Evolutionary conservation across 2,329 filamentous ascomycete genomes (phyloP).

Genomic region (Cladophialophora yegresii): DNA sequence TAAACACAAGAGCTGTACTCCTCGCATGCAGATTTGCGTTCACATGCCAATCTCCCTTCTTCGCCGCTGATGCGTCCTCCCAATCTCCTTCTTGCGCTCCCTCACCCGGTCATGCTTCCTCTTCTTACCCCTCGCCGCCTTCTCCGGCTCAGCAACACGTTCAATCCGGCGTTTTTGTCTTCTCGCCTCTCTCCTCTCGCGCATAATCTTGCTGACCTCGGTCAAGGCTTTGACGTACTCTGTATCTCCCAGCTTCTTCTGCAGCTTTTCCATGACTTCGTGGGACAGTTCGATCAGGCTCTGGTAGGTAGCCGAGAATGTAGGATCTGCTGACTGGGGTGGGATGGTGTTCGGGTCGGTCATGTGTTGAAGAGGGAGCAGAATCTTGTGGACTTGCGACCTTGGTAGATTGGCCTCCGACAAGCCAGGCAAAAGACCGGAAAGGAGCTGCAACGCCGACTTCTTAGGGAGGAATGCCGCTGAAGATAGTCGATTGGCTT

Average conservation of each 20-base stretch:
- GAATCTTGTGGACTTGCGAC: constrained; percentile 64
- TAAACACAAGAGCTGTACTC: neutral
- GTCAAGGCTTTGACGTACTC: constrained; percentile 75
- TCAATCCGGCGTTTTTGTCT: constrained; percentile 86
- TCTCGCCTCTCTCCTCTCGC: constrained; percentile 69
- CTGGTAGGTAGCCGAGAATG: constrained; percentile 70
- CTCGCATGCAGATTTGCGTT: neutral
- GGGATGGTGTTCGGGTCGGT: constrained; percentile 62
- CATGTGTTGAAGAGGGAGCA: constrained; percentile 75
- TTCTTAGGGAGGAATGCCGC: constrained; percentile 71
- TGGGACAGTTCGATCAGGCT: constrained; percentile 70
- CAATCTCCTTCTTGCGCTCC: constrained; percentile 76
- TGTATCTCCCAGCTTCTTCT: constrained; percentile 79
- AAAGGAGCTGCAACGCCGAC: constrained; percentile 72
- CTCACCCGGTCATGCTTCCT: constrained; percentile 83
- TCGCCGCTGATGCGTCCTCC: constrained; percentile 61
- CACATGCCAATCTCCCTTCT: constrained; percentile 49
- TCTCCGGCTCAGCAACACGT: constrained; percentile 78
- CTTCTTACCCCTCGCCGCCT: constrained; percentile 73
- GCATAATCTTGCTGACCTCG: constrained; percentile 71
- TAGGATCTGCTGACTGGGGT: constrained; percentile 65
- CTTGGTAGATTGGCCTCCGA: constrained; percentile 56
- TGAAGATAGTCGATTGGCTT: constrained; percentile 64
- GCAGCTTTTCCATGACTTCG: constrained; percentile 77
- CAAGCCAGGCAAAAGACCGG: constrained; percentile 66